phyloP scores from a whole-genome alignment of 257 asterid genomes.

The Penstemon davidsonii region DNA sequence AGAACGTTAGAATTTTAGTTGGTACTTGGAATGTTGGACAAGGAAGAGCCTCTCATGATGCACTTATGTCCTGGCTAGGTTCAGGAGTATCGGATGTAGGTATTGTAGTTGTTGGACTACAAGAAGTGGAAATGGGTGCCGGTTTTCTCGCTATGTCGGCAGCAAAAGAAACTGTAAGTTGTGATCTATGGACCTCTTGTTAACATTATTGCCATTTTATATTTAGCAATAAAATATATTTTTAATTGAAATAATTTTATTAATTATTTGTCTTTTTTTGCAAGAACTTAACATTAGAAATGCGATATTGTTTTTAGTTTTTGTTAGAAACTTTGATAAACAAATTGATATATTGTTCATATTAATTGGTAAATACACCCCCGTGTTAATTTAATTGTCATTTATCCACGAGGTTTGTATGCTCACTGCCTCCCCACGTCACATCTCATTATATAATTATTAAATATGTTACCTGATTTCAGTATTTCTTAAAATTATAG shows the following conservation, averaged over 20 bases:
- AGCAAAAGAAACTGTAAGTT: slow-evolving; percentile 96
- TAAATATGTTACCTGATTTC: no score
- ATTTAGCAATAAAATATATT: background rate
- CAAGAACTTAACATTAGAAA: background rate
- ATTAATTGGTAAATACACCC: no score
- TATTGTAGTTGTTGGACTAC: slow-evolving; percentile 89
- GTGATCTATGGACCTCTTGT: background rate
- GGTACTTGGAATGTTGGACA: slow-evolving; percentile 99
- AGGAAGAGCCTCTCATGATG: slow-evolving; percentile 88
- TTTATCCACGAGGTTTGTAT: no score
- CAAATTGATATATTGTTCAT: background rate
- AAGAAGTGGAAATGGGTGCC: slow-evolving; percentile 99
- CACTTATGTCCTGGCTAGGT: slow-evolving; percentile 85
- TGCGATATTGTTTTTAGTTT: background rate
- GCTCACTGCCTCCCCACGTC: no score
- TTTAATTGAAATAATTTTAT: no score
- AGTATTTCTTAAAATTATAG: no score
- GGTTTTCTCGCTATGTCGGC: slow-evolving; percentile 99
- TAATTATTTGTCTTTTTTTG: no score
- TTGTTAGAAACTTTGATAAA: background rate
- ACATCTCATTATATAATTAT: no score
- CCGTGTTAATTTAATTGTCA: no score
- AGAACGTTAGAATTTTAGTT: slow-evolving; percentile 58
- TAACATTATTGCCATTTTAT: background rate
- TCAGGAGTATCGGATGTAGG: slow-evolving; percentile 68